Evolutionary conservation across 129 eudicot genomes (phyloP), one percentile per base, ranked within the genome.

Genomic region (Pittosporum tobira): DNA sequence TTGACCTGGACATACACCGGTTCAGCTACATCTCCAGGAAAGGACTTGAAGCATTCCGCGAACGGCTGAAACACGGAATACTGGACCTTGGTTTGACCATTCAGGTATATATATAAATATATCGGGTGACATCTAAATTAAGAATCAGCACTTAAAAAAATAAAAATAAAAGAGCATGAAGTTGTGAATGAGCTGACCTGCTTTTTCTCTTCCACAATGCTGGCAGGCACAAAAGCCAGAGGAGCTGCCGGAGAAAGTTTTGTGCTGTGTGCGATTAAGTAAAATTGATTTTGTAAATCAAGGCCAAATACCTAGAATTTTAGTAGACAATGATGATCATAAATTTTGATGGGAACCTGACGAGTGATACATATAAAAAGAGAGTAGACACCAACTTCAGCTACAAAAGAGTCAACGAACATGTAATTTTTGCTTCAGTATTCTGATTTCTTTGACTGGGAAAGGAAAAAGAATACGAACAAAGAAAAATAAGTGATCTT

Each of bases 1-100:
- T 87, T 40, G 95, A 86, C 62, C 77, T 86, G 43, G 95, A 86
- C 62, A 74, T 84, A 29, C 88, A 84, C 57, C 82, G 88, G 46
- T 81, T 84, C 74, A 84, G 94, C 76, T 84, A 77, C 79, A 49
- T 84, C 51, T 77, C 88, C 20, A 72, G 94, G 69, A 82, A 81
- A 70, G 94, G 94, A 40, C 73, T 81, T 43, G 78, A 85, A 31
- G 79, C 85, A 34, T 81, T 85, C 48, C 71, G 85, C 20, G 88
- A 74, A 30, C 66, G 87, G 9, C 59, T 87, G 74, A 79, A 82
- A 64, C 49, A 79, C 4, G 91, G 80, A 45, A 63, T 81, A 16
- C 83, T 85, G 67, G 75, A 85, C 67, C 65, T 85, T 6, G 94
- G 94, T 44, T 59, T 85, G 58, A 75, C 85, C 51, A 81, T 85